Evolutionary conservation across 352 stramenopile species (phyloP), one percentile per base, ranked within the genome.

Genomic region (Phytopythium litorale): DNA sequence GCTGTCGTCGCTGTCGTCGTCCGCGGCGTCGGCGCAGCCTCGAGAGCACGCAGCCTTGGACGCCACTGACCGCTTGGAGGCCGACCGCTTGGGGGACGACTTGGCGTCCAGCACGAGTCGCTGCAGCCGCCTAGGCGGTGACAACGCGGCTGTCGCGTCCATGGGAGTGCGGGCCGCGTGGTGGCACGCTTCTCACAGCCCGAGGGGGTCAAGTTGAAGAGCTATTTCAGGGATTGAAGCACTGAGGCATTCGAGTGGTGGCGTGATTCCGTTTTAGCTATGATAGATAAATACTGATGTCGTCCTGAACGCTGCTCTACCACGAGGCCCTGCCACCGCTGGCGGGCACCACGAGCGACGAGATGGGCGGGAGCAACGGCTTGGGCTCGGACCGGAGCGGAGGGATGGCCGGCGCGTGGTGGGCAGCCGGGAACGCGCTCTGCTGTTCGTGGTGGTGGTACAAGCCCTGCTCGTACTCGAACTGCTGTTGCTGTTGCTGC

Each of bases 281-380:
- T 0, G 3, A 32, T 2, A 32, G 28, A 32, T 32, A 32, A 32
- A 32, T 32, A 32, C 28, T 32, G n/a, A n/a, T 32, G 28, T 32
- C 28, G 28, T 32, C 28, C 3, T 32, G 3, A 32, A 32, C 28
- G 28, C 28, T 32, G 19, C 23, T 37, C 30, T 38, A 59, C 53
- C 53, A 59, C 0, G 33, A 49, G n/a, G n/a, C 35, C 2, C 53
- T 13, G 37, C 53, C 53, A 12, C 37, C 53, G 25, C 53, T 59
- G n/a, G 33, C 35, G 9, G 53, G 53, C 53, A 59, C 53, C 4
- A 82, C 71, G 0, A 87, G 62, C n/a, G 78, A 87, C 56, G 78
- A 80, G 68, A 87, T 81, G 13, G 78, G 73, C 43, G 78, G 78
- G n/a, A 87, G 58, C 53, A 84, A 7, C 58, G 64, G 57, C 43